Percentiles rank a stretch among this genome's conserved stretches.
These are phyloP conservation scores for Aspergillus taichungensis DNA, from an alignment of 495 filamentous ascomycete genomes.

Conservation along the genomic window DNA sequence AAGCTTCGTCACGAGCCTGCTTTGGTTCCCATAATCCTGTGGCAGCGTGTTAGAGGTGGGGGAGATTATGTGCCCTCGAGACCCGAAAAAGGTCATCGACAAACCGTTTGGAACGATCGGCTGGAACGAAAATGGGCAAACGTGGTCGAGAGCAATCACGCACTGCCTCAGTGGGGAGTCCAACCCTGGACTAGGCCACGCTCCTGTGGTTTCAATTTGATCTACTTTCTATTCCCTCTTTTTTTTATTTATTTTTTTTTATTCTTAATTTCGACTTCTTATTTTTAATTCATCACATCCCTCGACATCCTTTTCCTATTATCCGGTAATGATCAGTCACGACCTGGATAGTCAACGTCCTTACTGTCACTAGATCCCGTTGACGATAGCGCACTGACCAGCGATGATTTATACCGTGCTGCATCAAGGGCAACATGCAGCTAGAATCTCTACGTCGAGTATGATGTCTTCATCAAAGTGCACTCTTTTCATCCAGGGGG, in stretches of 20 bases:
- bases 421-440: too few species aligned
- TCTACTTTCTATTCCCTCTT: neutral
- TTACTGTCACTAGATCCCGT: too few species aligned
- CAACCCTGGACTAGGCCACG: neutral
- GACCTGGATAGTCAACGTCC: too few species aligned
- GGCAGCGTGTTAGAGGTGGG: slow-evolving; percentile 7
- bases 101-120: slow-evolving; percentile 11
- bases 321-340: too few species aligned
- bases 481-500: too few species aligned
- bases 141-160: slow-evolving; percentile 24
- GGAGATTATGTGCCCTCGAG: neutral
- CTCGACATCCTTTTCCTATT: too few species aligned
- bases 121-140: slow-evolving; percentile 22
- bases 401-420: too few species aligned
- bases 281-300: too few species aligned
- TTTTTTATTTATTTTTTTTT: slow-evolving; percentile 2
- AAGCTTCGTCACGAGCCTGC: slow-evolving; percentile 10
- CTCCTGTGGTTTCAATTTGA: neutral
- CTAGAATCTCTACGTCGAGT: too few species aligned
- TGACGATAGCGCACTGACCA: too few species aligned
- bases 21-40: neutral
- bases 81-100: slow-evolving; percentile 1
- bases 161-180: slow-evolving; percentile 12
- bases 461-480: too few species aligned
- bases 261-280: neutral